These are phyloP conservation scores for Astrocystis sublimbata DNA, from an alignment of 495 filamentous ascomycete genomes.

Conservation along the genomic window DNA sequence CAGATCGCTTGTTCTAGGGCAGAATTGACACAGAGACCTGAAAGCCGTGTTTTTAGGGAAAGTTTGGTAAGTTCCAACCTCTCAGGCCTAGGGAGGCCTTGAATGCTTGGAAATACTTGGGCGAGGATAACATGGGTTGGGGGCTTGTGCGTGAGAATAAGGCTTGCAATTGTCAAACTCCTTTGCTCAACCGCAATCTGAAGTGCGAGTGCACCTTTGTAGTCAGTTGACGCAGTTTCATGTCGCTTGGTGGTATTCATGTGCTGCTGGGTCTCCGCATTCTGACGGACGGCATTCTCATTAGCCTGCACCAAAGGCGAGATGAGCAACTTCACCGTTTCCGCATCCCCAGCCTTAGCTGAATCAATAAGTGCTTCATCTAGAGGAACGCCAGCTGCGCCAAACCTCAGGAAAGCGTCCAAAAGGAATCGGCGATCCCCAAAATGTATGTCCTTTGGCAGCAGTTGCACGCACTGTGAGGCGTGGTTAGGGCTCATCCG, in stretches of 20 bases:
- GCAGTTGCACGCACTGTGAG: slow-evolving; percentile 42
- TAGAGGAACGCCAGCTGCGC: slow-evolving; percentile 40
- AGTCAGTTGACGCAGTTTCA: slow-evolving; percentile 46
- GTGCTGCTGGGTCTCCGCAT: slow-evolving; percentile 26
- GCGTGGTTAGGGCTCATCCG: slow-evolving; percentile 40
- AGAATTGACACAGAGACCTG: slow-evolving; percentile 36
- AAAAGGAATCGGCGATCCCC: slow-evolving; percentile 45
- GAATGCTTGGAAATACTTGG: slow-evolving; percentile 40
- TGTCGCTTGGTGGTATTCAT: slow-evolving; percentile 39
- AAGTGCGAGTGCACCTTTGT: slow-evolving; percentile 45
- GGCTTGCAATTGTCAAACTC: slow-evolving; percentile 38
- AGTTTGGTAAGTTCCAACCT: slow-evolving; percentile 43
- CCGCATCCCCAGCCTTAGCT: slow-evolving; percentile 39
- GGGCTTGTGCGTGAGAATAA: slow-evolving; percentile 42
- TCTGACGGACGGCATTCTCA: slow-evolving; percentile 23
- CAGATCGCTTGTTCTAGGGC: slow-evolving; percentile 46
- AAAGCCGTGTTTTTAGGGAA: slow-evolving; percentile 42
- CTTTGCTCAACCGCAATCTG: slow-evolving; percentile 40
- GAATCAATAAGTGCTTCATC: slow-evolving; percentile 45
- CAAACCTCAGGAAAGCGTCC: slow-evolving; percentile 41
- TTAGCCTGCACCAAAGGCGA: slow-evolving; percentile 41
- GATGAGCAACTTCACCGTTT: slow-evolving; percentile 43
- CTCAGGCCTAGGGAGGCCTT: slow-evolving; percentile 30
- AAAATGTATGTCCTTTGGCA: slow-evolving; percentile 43
- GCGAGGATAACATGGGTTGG: slow-evolving; percentile 38